Conservation (phyloP, 225 moss, liverwort and hornwort species). For the Sphagnum contortum region DNA sequence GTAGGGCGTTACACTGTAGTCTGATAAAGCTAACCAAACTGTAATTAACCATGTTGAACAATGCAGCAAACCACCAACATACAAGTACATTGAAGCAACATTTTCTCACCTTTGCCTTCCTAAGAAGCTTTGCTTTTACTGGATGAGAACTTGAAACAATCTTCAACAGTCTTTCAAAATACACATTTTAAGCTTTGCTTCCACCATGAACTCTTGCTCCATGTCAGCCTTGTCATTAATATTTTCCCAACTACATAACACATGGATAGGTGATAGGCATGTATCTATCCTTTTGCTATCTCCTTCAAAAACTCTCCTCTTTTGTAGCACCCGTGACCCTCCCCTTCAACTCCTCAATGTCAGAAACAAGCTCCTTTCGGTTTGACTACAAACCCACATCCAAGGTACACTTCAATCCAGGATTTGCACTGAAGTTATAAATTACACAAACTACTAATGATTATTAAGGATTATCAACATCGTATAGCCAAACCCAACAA, state of each 20-base stretch:
- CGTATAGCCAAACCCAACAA: neutral
- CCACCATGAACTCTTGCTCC: neutral
- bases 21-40: too few relatives aligned
- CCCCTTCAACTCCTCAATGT: constrained; percentile 77
- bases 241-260: constrained; percentile 7
- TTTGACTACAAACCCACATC: constrained; percentile 34
- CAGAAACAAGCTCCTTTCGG: constrained; percentile 65
- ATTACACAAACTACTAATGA: neutral
- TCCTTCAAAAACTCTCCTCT: constrained; percentile 11
- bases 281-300: neutral
- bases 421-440: neutral
- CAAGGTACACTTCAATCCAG: constrained; percentile 4
- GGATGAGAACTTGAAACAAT: too few relatives aligned
- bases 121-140: too few relatives aligned
- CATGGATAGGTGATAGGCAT: neutral
- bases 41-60: too few relatives aligned
- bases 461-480: neutral
- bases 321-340: constrained; percentile 60
- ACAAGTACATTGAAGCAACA: too few relatives aligned
- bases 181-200: too few relatives aligned
- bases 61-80: too few relatives aligned
- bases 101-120: too few relatives aligned
- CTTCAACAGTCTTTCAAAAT: too few relatives aligned
- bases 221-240: constrained; percentile 5
- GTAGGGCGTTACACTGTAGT: too few relatives aligned